phyloP scores from a whole-genome alignment of 352 stramenopile species.

The Aphanomyces cochlioides region DNA sequence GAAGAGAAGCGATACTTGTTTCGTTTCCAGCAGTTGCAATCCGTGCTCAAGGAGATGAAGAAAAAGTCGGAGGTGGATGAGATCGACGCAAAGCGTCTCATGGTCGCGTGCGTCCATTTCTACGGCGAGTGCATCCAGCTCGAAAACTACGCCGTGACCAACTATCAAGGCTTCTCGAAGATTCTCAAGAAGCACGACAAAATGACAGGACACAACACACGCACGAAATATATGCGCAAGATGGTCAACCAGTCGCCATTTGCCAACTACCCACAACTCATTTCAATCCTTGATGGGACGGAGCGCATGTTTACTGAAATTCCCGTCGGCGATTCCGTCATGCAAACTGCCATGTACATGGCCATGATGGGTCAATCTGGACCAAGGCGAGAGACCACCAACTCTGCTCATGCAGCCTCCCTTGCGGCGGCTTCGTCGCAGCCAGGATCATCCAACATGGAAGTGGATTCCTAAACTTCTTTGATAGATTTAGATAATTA shows the following conservation, averaged over 20 bases:
- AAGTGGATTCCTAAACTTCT: slow-evolving; percentile 11
- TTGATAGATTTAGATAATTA: slow-evolving; percentile 12
- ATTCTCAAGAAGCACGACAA: slow-evolving; percentile 86
- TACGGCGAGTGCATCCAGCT: slow-evolving; percentile 76
- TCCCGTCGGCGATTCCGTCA: slow-evolving; percentile 27
- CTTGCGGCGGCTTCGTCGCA: neutral
- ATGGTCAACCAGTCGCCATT: slow-evolving; percentile 79
- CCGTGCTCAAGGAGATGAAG: slow-evolving; percentile 64
- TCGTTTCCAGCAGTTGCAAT: slow-evolving; percentile 66
- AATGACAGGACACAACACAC: slow-evolving; percentile 79
- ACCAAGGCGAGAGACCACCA: neutral
- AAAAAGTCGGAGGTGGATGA: slow-evolving; percentile 38
- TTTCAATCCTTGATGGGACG: slow-evolving; percentile 70
- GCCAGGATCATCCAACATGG: neutral
- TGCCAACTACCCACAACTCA: slow-evolving; percentile 66
- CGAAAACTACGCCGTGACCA: slow-evolving; percentile 81
- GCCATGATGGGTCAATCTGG: slow-evolving; percentile 24
- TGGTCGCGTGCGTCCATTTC: slow-evolving; percentile 81
- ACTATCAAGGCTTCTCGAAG: slow-evolving; percentile 85
- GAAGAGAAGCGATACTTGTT: slow-evolving; percentile 73
- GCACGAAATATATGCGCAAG: slow-evolving; percentile 79
- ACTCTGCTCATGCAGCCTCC: neutral
- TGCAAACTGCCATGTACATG: slow-evolving; percentile 32
- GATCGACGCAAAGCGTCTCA: slow-evolving; percentile 59
- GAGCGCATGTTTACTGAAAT: slow-evolving; percentile 80